Evolutionary conservation across 2,329 filamentous ascomycete species (phyloP).

Genomic region (Aaosphaeria pasadenensis): DNA sequence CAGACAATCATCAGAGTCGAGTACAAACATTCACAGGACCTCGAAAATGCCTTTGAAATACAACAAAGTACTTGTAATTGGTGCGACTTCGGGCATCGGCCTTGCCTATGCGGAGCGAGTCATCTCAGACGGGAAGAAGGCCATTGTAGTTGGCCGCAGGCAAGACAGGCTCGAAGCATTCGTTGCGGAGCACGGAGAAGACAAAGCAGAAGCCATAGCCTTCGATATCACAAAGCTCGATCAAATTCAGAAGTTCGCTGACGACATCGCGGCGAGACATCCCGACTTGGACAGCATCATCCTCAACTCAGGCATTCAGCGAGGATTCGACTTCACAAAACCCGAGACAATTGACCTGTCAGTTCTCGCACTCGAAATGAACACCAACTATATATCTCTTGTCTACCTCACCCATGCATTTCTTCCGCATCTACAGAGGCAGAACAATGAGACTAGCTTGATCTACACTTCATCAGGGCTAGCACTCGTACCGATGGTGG

Average conservation of each 20-base stretch:
- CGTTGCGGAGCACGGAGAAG: constrained; percentile 44
- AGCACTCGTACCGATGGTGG: constrained; percentile 46
- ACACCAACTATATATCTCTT: constrained; percentile 51
- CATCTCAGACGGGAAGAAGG: constrained; percentile 45
- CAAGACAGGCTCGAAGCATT: constrained; percentile 52
- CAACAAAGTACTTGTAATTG: constrained; percentile 53
- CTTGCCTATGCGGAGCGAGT: constrained; percentile 50
- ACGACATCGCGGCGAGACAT: constrained; percentile 42
- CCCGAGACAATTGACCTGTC: constrained; percentile 47
- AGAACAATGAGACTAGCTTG: constrained; percentile 41
- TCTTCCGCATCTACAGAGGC: constrained; percentile 48
- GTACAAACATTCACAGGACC: too few species aligned
- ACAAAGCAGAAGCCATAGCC: constrained; percentile 43
- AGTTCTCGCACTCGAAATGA: constrained; percentile 44
- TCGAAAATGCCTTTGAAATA: constrained; percentile 45
- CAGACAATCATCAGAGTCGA: too few species aligned
- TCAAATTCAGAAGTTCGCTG: constrained; percentile 45
- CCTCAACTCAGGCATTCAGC: constrained; percentile 54
- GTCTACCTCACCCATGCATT: constrained; percentile 51
- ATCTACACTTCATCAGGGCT: constrained; percentile 51
- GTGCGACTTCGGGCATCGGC: constrained; percentile 54
- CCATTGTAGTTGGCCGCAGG: constrained; percentile 51
- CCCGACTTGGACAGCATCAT: constrained; percentile 53
- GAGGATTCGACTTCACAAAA: constrained; percentile 48
- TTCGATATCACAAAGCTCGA: constrained; percentile 53